phyloP scores from a whole-genome alignment of 2,329 filamentous ascomycete species.

The Magnaporthiopsis poae region DNA sequence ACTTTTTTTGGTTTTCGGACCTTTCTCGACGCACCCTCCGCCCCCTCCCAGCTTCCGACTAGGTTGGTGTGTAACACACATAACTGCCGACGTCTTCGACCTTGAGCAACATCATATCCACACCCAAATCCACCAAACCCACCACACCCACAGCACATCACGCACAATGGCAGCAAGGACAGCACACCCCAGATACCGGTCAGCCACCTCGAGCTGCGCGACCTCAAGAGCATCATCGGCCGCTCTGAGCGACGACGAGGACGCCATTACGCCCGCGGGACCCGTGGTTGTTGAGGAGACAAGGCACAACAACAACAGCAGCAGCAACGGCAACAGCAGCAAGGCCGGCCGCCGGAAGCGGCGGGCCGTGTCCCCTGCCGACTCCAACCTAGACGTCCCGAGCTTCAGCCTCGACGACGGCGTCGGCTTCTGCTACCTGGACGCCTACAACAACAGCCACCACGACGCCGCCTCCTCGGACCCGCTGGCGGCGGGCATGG shows the following conservation, averaged over 20 bases:
- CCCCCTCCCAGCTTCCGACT: background rate
- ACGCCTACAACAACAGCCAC: background rate
- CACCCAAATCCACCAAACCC: background rate
- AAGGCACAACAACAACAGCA: background rate
- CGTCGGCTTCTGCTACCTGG: slow-evolving; percentile 12
- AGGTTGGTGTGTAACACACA: background rate
- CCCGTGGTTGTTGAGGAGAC: slow-evolving; percentile 8
- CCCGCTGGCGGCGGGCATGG: slow-evolving; percentile 16
- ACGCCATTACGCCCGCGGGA: slow-evolving; percentile 14
- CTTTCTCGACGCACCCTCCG: background rate
- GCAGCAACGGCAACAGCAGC: background rate
- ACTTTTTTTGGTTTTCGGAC: no score
- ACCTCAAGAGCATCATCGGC: slow-evolving; percentile 12
- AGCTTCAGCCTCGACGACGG: slow-evolving; percentile 1
- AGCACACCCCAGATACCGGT: background rate
- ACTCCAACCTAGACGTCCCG: background rate
- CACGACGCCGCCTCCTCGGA: background rate
- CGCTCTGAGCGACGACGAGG: slow-evolving; percentile 15
- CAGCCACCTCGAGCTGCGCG: background rate
- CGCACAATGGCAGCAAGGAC: background rate
- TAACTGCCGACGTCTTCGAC: background rate
- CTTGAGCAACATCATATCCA: background rate
- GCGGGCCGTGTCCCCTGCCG: slow-evolving; percentile 1
- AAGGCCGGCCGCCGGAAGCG: background rate
- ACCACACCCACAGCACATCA: background rate